A percentile compares a stretch with the other conserved stretches of the same genome.
phyloP scores from a whole-genome alignment of 2,329 filamentous ascomycete species.

The Fusarium subglutinans region DNA sequence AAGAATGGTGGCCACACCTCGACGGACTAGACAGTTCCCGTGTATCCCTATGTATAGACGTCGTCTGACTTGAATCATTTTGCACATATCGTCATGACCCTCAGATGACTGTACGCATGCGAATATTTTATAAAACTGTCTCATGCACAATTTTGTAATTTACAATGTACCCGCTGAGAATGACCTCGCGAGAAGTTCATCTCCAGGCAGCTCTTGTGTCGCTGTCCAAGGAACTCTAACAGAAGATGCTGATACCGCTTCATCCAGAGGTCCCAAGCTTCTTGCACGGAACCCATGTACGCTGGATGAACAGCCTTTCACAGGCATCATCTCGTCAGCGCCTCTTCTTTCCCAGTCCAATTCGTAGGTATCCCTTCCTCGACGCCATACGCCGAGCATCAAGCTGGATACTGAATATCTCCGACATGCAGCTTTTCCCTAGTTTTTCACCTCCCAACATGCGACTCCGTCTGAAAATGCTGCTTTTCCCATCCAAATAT shows the following conservation, averaged over 20 bases:
- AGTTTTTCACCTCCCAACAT: constrained; percentile 34
- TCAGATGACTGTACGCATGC: constrained; percentile 19
- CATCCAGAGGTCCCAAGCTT: constrained; percentile 16
- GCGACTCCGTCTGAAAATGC: constrained; percentile 39
- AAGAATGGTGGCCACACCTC: constrained; percentile 33
- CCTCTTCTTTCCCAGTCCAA: constrained; percentile 15
- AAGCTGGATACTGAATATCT: constrained; percentile 36
- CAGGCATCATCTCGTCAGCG: constrained; percentile 24
- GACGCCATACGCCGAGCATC: constrained; percentile 44
- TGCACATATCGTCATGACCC: constrained; percentile 22
- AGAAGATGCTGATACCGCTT: constrained; percentile 9
- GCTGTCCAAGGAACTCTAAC: constrained; percentile 15
- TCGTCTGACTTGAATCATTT: constrained; percentile 45
- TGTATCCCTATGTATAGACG: constrained; percentile 51
- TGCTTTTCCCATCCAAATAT: constrained; percentile 41
- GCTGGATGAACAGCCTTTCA: constrained; percentile 26
- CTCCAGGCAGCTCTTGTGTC: constrained; percentile 22
- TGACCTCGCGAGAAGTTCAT: constrained; percentile 12
- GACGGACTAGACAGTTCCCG: constrained; percentile 46
- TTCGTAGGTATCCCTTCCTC: constrained; percentile 35
- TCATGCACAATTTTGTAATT: constrained; percentile 39
- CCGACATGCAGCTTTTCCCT: constrained; percentile 32
- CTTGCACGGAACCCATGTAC: constrained; percentile 23
- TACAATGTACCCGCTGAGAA: constrained; percentile 35
- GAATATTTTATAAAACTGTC: constrained; percentile 30